A percentile compares a stretch with the other conserved stretches of the same genome.
phyloP scores from a whole-genome alignment of 2,329 filamentous ascomycete genomes.

The Colletotrichum neosansevieriae region DNA sequence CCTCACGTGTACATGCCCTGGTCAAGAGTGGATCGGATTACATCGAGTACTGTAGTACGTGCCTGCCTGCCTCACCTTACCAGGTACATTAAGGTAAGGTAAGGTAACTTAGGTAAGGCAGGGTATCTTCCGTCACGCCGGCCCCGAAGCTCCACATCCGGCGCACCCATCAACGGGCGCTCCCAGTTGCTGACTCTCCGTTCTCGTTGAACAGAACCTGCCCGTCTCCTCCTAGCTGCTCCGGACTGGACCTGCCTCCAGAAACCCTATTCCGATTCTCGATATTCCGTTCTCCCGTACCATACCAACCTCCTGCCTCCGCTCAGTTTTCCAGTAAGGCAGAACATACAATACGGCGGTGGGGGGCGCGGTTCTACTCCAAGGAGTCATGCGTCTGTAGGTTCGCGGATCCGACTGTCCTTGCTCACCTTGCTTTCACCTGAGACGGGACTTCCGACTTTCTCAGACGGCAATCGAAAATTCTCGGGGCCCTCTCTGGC shows the following conservation, averaged over 20 bases:
- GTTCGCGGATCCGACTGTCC: neutral
- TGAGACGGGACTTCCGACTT: neutral
- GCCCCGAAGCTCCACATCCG: too few relatives aligned
- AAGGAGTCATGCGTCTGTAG: too few relatives aligned
- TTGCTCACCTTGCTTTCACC: neutral
- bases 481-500: neutral
- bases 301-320: too few relatives aligned
- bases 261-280: neutral
- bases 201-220: neutral
- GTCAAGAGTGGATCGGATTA: slow-evolving; percentile 23
- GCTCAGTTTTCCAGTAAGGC: too few relatives aligned
- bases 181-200: slow-evolving; percentile 7
- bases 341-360: too few relatives aligned
- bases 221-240: neutral
- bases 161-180: too few relatives aligned
- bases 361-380: too few relatives aligned
- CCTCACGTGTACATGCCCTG: slow-evolving; percentile 12
- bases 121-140: too few relatives aligned
- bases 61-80: neutral
- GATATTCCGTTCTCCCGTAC: neutral
- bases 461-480: neutral
- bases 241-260: neutral
- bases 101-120: too few relatives aligned
- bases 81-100: neutral
- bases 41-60: slow-evolving; percentile 20